Evolutionary conservation across 169 alveolate genomes (phyloP).

Genomic region (Cryptosporidium canis): DNA sequence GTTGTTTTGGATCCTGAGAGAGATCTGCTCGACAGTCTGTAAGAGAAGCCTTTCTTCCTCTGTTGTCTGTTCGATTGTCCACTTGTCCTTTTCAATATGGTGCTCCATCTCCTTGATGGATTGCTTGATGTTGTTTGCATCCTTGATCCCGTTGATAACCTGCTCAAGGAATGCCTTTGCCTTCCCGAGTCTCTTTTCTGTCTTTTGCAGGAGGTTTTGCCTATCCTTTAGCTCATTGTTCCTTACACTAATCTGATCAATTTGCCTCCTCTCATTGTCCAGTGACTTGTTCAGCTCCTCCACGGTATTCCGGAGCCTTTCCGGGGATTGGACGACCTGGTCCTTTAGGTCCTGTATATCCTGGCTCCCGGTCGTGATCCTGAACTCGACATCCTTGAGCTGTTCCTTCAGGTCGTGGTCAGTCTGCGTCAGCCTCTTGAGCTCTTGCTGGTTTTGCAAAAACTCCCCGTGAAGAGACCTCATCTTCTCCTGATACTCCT

Average conservation of each 20-base stretch:
- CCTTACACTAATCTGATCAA: conserved; percentile 34
- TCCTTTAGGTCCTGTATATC: conserved; percentile 59
- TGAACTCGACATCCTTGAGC: conserved; percentile 49
- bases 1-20: conserved; percentile 58
- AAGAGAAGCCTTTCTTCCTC: conserved; percentile 43
- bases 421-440: conserved; percentile 45
- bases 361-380: conserved; percentile 54
- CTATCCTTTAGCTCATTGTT: conserved; percentile 62
- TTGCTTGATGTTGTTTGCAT: conserved; percentile 58
- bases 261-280: conserved; percentile 42
- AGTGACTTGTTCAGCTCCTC: conserved; percentile 58
- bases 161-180: conserved; percentile 52
- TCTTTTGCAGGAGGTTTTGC: conserved; percentile 33
- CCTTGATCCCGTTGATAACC: conserved; percentile 19
- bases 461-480: conserved; percentile 61
- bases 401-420: conserved; percentile 50
- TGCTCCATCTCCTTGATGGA: conserved; percentile 63
- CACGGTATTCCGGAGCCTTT: conserved; percentile 43
- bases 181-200: conserved; percentile 51
- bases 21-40: conserved; percentile 65
- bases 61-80: conserved; percentile 71
- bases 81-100: conserved; percentile 68
- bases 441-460: conserved; percentile 57
- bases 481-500: conserved; percentile 60
- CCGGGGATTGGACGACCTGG: conserved; percentile 70